Evolutionary conservation across 768 basidiomycete species (phyloP), one percentile per base, ranked within the genome.

Genomic region (Amanita pseudoporphyria): DNA sequence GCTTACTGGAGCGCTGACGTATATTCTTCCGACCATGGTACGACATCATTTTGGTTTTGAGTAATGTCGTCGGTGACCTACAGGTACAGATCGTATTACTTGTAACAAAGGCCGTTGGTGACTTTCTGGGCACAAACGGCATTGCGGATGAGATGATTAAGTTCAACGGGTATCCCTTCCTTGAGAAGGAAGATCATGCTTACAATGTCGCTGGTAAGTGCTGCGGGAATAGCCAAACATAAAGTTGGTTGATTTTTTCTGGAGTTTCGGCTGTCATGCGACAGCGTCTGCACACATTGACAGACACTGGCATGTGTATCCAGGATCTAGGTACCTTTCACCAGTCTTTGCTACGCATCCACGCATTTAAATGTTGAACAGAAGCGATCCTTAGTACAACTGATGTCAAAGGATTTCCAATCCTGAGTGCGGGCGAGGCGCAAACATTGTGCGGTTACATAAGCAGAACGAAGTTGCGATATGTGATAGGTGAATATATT

Each of bases 21-120:
- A 99, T 61, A 94, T 98, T 56, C 68, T 99, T 22, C 96, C 96
- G 5, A 94, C 92, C 12, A 99, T 99, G 96, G 95, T 93, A 56
- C 57, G 18, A 18, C 13, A 30, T 6, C 9, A 24, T 39, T 22
- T 16, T 37, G 3, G 9, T 43, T 18, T 14, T 36, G 28, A 26
- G 2, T 14, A 6, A 21, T 16, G 9, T 19, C 28, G 7, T 35
- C 13, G 14, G 2, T 40, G 51, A 45, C 43, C 14, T 16, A 1
- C 26, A 28, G 22, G 1, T 31, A 9, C 49, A 98, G 96, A 97
- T 99, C 59, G 92, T 96, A 1, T 74, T 98, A 24, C 69, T 98
- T 28, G 94, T 97, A 26, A 96, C 96, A 7, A 98, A 97, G 65
- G 92, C 93, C 10, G 95, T 98, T 19, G 91, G 93, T 12, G 95